A percentile compares a stretch with the other conserved stretches of the same genome.
Evolutionary conservation across 2,329 filamentous ascomycete species (phyloP).

Genomic region (Ceratocystis ficicola): DNA sequence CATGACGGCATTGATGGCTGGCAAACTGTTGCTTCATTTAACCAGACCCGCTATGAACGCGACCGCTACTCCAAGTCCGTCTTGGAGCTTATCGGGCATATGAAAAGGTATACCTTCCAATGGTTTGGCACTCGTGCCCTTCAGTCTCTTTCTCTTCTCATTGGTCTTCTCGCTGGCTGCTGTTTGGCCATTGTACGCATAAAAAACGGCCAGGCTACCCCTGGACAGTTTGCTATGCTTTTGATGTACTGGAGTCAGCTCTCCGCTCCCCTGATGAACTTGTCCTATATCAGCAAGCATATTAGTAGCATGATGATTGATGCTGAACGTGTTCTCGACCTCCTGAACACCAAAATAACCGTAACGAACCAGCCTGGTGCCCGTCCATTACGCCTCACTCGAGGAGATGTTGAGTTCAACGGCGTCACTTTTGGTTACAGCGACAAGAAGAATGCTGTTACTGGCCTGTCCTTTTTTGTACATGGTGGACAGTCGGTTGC

Average conservation of each 20-base stretch:
- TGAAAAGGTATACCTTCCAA: constrained; percentile 20
- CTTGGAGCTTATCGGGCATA: constrained; percentile 7
- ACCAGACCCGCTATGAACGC: constrained; percentile 46
- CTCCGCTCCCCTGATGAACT: constrained; percentile 58
- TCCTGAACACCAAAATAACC: constrained; percentile 46
- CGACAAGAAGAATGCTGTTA: constrained; percentile 46
- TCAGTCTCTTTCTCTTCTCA: constrained; percentile 52
- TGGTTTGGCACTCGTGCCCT: constrained; percentile 32
- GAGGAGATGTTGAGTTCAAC: constrained; percentile 44
- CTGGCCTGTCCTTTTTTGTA: constrained; percentile 40
- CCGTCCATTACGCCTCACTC: constrained; percentile 38
- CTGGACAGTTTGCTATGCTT: constrained; percentile 59
- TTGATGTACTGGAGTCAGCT: constrained; percentile 65
- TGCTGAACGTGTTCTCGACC: constrained; percentile 44
- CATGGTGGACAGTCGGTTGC: constrained; percentile 44
- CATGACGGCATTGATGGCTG: constrained; percentile 46
- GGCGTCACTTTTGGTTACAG: constrained; percentile 48
- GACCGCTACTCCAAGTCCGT: constrained; percentile 42
- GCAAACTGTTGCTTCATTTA: constrained; percentile 49
- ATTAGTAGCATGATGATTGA: constrained; percentile 46
- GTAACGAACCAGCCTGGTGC: constrained; percentile 42
- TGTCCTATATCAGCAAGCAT: constrained; percentile 45
- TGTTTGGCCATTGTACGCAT: constrained; percentile 54
- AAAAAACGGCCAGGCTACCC: constrained; percentile 44
- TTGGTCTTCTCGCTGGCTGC: constrained; percentile 53